Evolutionary conservation across 2,329 filamentous ascomycete species (phyloP).

Genomic region (Colletotrichum limetticola): DNA sequence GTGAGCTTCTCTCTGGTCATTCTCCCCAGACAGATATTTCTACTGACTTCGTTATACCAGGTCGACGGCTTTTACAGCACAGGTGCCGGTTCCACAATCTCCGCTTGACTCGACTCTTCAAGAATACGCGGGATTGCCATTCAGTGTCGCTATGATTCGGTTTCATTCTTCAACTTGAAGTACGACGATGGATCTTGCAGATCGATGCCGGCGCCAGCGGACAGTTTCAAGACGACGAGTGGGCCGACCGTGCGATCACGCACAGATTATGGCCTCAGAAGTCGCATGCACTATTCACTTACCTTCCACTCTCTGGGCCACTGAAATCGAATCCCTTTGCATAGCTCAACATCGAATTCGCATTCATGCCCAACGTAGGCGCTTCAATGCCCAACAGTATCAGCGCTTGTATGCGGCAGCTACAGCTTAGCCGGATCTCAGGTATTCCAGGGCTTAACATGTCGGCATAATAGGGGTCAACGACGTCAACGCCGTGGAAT

Average conservation of each 20-base stretch:
- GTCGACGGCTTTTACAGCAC: background rate
- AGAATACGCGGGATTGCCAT: background rate
- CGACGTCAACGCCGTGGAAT: no score
- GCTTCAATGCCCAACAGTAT: background rate
- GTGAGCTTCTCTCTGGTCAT: background rate
- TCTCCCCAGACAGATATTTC: background rate
- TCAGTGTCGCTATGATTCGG: background rate
- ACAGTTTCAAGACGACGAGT: slow-evolving; percentile 15
- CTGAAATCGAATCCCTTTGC: background rate
- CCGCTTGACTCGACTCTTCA: background rate
- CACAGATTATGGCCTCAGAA: slow-evolving; percentile 23
- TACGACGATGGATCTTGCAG: background rate
- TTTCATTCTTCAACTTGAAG: background rate
- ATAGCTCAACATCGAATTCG: background rate
- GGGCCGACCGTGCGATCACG: slow-evolving; percentile 23
- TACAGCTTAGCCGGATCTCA: background rate
- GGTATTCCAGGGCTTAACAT: background rate
- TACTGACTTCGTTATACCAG: background rate
- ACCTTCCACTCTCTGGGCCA: background rate
- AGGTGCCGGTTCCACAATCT: background rate
- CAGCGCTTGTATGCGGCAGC: background rate
- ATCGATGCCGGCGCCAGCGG: background rate
- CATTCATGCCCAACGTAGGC: background rate
- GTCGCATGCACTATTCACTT: background rate
- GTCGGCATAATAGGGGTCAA: background rate